These are phyloP conservation scores for Colletotrichum falcatum DNA, from an alignment of 2,329 filamentous ascomycete genomes.

Conservation along the genomic window DNA sequence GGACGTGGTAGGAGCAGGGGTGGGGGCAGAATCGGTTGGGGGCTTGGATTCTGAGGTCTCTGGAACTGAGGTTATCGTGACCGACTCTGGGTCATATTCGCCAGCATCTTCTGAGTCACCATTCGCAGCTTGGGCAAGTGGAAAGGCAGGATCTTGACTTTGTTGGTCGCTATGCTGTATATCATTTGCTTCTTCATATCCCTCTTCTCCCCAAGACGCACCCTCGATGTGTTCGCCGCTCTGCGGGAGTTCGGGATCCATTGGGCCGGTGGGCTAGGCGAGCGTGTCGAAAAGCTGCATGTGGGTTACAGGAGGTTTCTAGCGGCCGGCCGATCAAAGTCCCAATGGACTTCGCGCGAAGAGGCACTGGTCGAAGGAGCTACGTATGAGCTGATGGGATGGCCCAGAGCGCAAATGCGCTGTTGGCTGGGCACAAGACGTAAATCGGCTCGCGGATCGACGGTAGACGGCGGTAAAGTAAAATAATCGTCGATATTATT, in stretches of 20 bases:
- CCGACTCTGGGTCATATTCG: slow-evolving; percentile 67
- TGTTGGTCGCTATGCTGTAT: slow-evolving; percentile 67
- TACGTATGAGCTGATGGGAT: slow-evolving; percentile 19
- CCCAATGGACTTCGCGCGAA: not conserved
- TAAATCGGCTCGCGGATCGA: not conserved
- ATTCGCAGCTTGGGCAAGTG: slow-evolving; percentile 59
- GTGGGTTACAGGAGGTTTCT: not conserved
- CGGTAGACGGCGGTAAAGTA: not conserved
- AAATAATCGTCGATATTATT: not conserved
- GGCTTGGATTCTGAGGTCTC: slow-evolving; percentile 47
- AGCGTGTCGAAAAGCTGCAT: not conserved
- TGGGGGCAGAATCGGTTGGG: slow-evolving; percentile 44
- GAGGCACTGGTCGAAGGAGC: not conserved
- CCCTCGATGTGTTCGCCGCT: slow-evolving; percentile 50
- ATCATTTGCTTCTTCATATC: slow-evolving; percentile 67
- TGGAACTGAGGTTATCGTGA: slow-evolving; percentile 53
- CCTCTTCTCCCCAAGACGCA: slow-evolving; percentile 64
- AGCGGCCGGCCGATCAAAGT: not conserved
- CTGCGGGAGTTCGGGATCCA: slow-evolving; percentile 41
- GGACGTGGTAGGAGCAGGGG: slow-evolving; percentile 43
- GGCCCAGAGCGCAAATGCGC: slow-evolving; percentile 30
- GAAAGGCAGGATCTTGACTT: slow-evolving; percentile 60
- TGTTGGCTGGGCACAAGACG: slow-evolving; percentile 10
- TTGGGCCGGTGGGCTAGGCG: slow-evolving; percentile 13
- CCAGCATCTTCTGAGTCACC: slow-evolving; percentile 56